Conservation (phyloP, 2,329 filamentous ascomycete species). For the Arthroderma uncinatum region DNA sequence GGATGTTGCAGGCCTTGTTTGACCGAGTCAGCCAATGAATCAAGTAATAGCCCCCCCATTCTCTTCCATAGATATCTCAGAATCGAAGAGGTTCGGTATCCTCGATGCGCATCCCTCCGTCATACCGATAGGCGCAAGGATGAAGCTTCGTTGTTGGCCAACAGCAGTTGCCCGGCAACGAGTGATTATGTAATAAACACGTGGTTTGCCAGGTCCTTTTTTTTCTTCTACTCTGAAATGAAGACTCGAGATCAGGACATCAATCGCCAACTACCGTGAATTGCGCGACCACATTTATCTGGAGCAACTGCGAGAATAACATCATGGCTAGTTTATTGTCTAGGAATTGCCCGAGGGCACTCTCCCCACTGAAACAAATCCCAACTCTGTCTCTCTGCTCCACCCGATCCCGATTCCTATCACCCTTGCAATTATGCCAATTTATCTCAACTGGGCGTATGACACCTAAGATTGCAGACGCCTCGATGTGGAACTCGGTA, state of each 20-base stretch:
- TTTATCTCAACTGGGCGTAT: slow-evolving; percentile 19
- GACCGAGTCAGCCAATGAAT: slow-evolving; percentile 34
- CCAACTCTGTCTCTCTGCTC: not conserved
- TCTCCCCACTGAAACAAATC: not conserved
- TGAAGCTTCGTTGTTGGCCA: slow-evolving; percentile 10
- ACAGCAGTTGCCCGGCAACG: slow-evolving; percentile 14
- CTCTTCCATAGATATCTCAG: not conserved
- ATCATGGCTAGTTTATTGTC: not conserved
- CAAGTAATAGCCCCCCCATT: slow-evolving; percentile 13
- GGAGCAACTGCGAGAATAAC: not conserved
- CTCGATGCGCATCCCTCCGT: not conserved
- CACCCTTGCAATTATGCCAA: slow-evolving; percentile 9
- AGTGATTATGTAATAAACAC: not conserved
- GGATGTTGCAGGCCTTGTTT: slow-evolving; percentile 45
- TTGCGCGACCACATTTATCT: not conserved
- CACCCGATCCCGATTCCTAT: not conserved
- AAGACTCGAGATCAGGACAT: not conserved
- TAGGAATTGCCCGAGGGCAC: not conserved
- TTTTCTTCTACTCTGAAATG: too few relatives aligned
- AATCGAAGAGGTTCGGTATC: not conserved
- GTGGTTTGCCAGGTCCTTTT: not conserved
- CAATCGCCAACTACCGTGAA: not conserved
- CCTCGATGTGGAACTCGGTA: slow-evolving; percentile 58
- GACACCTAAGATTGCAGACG: slow-evolving; percentile 43
- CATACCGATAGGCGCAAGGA: not conserved